Conservation (phyloP, 306 rosid genomes). For the Prunus padus region DNA sequence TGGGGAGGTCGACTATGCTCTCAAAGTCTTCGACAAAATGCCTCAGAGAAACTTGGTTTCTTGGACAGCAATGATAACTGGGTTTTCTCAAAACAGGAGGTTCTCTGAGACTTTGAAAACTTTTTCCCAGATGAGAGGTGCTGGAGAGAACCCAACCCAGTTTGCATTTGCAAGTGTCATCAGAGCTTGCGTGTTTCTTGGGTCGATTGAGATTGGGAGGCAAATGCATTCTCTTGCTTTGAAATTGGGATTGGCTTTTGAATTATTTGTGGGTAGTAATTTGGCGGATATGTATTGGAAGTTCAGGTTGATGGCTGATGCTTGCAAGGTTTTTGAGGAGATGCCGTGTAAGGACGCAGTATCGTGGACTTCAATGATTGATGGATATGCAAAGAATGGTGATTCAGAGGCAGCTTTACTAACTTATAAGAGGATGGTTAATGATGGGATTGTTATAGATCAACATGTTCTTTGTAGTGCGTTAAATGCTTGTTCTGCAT, state of each 20-base stretch:
- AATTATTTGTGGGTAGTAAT: conserved; percentile 53
- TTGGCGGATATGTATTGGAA: conserved; percentile 59
- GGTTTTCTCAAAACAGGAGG: conserved; percentile 43
- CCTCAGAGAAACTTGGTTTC: conserved; percentile 52
- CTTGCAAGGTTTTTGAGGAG: conserved; percentile 53
- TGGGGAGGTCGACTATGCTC: conserved; percentile 38
- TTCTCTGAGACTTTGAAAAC: conserved; percentile 37
- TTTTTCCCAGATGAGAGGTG: conserved; percentile 40
- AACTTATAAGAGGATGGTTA: conserved; percentile 45
- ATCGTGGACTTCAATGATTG: conserved; percentile 59
- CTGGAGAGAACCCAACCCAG: conserved; percentile 35
- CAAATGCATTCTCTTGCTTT: conserved; percentile 52
- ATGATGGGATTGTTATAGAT: conserved; percentile 39
- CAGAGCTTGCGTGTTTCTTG: conserved; percentile 43
- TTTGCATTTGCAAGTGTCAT: conserved; percentile 53
- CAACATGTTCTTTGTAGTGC: conserved; percentile 50
- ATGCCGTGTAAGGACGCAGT: conserved; percentile 55
- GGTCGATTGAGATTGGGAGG: conserved; percentile 42
- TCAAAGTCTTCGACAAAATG: conserved; percentile 50
- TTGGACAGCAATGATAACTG: conserved; percentile 57
- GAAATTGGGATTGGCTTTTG: conserved; percentile 40
- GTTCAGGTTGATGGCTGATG: conserved; percentile 38
- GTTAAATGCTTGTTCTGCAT: conserved; percentile 43
- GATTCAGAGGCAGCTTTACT: conserved; percentile 42
- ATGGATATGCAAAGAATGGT: conserved; percentile 52